A percentile compares a stretch with the other conserved stretches of the same genome.
Evolutionary conservation across 371 early-diverging fungal genomes (phyloP).

Genomic region (Mortierella polycephala): DNA sequence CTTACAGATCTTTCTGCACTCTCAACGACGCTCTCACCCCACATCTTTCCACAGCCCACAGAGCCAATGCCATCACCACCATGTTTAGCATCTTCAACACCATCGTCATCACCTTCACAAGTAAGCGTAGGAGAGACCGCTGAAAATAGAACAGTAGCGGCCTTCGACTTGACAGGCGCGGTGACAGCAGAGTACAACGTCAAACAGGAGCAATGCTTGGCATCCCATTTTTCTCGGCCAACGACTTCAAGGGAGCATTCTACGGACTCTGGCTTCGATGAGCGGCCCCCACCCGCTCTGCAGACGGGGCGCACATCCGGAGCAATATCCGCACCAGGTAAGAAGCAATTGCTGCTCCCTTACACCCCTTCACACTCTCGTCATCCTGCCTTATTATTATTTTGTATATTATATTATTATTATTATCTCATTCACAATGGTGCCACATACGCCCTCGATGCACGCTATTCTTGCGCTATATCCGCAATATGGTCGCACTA

Average conservation of each 20-base stretch:
- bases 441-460: too few relatives aligned
- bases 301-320: not conserved
- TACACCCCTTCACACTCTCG: not conserved
- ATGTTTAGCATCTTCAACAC: not conserved
- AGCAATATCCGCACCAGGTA: not conserved
- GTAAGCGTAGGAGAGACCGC: not conserved
- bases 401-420: too few relatives aligned
- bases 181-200: not conserved
- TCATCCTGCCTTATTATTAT: too few relatives aligned
- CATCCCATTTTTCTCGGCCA: conserved; percentile 8
- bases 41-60: conserved; percentile 3
- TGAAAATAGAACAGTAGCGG: too few relatives aligned
- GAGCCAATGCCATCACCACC: conserved; percentile 6
- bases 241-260: conserved; percentile 16
- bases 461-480: too few relatives aligned
- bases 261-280: conserved; percentile 28
- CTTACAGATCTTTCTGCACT: conserved; percentile 42
- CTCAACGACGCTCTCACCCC: conserved; percentile 6
- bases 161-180: not conserved
- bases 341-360: not conserved
- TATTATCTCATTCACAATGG: too few relatives aligned
- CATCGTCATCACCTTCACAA: not conserved
- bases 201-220: not conserved
- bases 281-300: conserved; percentile 9
- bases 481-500: too few relatives aligned